Conservation (phyloP, 768 basidiomycete species). For the Collybia sp. region DNA sequence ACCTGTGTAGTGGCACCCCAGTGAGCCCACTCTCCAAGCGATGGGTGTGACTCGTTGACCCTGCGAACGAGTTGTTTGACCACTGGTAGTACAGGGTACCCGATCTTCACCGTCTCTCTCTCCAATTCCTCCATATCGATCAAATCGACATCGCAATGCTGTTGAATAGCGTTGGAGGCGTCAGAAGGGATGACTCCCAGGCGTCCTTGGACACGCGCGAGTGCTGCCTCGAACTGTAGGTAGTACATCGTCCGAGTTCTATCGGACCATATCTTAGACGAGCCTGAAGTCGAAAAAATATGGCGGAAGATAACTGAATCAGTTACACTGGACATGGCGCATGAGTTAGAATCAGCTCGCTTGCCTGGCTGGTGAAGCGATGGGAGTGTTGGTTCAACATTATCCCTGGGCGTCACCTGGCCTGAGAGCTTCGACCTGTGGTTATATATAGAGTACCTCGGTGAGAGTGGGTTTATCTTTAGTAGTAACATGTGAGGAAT, state of each 20-base stretch:
- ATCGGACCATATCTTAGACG: constrained; percentile 38
- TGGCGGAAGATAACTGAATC: constrained; percentile 32
- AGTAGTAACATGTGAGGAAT: too few relatives aligned
- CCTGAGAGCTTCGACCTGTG: too few relatives aligned
- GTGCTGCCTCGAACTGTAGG: constrained; percentile 24
- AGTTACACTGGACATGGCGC: constrained; percentile 24
- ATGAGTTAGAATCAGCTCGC: too few relatives aligned
- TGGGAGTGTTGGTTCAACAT: too few relatives aligned
- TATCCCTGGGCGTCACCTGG: too few relatives aligned
- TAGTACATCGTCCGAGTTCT: constrained; percentile 25
- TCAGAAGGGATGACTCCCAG: constrained; percentile 32
- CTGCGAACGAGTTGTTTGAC: constrained; percentile 37
- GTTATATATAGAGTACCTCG: too few relatives aligned
- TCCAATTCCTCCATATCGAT: constrained; percentile 33
- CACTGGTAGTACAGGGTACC: constrained; percentile 39
- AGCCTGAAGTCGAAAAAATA: constrained; percentile 33
- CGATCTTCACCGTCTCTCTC: constrained; percentile 35
- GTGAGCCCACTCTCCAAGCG: constrained; percentile 42
- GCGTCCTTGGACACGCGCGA: constrained; percentile 32
- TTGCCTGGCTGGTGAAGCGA: too few relatives aligned
- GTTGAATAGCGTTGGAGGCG: constrained; percentile 28
- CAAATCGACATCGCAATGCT: constrained; percentile 28
- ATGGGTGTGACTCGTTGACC: constrained; percentile 25
- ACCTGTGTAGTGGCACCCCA: constrained; percentile 49
- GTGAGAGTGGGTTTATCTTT: too few relatives aligned